Evolutionary conservation across 257 asterid species (phyloP).

Genomic region (Solanum neorickii): DNA sequence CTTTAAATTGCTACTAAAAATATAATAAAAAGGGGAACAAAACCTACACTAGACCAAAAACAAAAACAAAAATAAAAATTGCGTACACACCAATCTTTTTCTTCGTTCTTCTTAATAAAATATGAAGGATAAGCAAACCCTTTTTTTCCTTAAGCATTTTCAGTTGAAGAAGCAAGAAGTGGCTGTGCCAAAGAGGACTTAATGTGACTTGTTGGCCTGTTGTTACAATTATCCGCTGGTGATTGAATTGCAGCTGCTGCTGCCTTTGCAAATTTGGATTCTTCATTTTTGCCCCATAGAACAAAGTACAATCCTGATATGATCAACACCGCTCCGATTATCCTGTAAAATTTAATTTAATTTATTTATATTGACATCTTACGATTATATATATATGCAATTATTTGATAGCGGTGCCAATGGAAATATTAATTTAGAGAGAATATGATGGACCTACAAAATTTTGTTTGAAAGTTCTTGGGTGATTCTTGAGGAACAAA

Average conservation of each 20-base stretch:
- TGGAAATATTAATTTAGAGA: neutral
- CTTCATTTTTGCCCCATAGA: constrained; percentile 90
- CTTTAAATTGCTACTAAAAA: neutral
- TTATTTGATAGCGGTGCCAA: neutral
- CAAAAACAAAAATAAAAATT: constrained; percentile 3
- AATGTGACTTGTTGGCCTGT: constrained; percentile 28
- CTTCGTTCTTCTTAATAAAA: neutral
- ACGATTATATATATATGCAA: neutral
- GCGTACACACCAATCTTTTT: constrained; percentile 29
- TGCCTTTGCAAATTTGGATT: constrained; percentile 42
- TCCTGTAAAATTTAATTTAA: constrained; percentile 25
- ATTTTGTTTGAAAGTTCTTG: neutral
- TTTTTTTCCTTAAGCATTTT: neutral
- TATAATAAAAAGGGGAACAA: neutral
- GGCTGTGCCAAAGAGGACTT: constrained; percentile 83
- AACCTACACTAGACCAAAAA: constrained; percentile 5
- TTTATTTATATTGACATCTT: neutral
- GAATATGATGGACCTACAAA: neutral
- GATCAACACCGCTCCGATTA: constrained; percentile 80
- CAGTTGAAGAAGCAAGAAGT: constrained; percentile 53
- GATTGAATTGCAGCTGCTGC: constrained; percentile 35
- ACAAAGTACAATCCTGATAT: constrained; percentile 80
- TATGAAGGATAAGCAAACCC: constrained; percentile 20
- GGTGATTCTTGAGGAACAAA: neutral
- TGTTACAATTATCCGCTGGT: constrained; percentile 42